Evolutionary conservation across 306 rosid species (phyloP).

Genomic region (Glycine latifolia): DNA sequence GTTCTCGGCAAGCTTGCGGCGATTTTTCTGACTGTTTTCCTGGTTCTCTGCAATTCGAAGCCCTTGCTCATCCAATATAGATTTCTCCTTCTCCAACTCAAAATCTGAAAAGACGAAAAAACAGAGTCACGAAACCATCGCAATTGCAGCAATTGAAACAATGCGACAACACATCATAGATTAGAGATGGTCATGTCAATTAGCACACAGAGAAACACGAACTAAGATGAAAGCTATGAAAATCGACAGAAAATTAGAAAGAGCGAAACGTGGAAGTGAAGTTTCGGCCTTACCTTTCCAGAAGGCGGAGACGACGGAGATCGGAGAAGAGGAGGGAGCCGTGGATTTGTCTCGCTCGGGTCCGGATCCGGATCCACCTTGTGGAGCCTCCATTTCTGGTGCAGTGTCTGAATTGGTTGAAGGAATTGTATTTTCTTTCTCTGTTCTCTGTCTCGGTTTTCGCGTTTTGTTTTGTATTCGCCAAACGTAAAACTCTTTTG

Average conservation of each 20-base stretch:
- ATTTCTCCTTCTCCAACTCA: constrained; percentile 94
- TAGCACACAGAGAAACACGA: neutral
- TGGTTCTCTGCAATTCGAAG: constrained; percentile 93
- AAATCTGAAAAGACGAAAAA: constrained; percentile 62
- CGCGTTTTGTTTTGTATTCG: neutral
- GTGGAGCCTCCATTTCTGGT: constrained; percentile 68
- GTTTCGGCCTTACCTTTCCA: constrained; percentile 74
- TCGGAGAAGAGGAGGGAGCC: constrained; percentile 70
- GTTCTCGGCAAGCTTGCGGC: constrained; percentile 98
- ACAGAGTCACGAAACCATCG: neutral
- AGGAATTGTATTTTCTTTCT: neutral
- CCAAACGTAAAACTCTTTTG: neutral
- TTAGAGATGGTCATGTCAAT: neutral
- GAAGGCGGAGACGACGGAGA: constrained; percentile 75
- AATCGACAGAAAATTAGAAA: neutral
- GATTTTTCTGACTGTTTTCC: constrained; percentile 96
- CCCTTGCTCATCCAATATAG: constrained; percentile 91
- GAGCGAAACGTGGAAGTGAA: constrained; percentile 31
- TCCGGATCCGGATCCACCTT: constrained; percentile 62
- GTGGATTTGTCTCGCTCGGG: constrained; percentile 76
- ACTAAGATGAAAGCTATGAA: neutral
- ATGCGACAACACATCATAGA: constrained; percentile 7
- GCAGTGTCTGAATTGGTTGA: constrained; percentile 17
- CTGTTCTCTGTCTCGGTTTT: neutral
- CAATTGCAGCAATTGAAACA: constrained; percentile 17